A percentile compares a stretch with the other conserved stretches of the same genome.
These are phyloP conservation scores for Letharia lupina DNA, from an alignment of 495 filamentous ascomycete genomes.

Conservation along the genomic window DNA sequence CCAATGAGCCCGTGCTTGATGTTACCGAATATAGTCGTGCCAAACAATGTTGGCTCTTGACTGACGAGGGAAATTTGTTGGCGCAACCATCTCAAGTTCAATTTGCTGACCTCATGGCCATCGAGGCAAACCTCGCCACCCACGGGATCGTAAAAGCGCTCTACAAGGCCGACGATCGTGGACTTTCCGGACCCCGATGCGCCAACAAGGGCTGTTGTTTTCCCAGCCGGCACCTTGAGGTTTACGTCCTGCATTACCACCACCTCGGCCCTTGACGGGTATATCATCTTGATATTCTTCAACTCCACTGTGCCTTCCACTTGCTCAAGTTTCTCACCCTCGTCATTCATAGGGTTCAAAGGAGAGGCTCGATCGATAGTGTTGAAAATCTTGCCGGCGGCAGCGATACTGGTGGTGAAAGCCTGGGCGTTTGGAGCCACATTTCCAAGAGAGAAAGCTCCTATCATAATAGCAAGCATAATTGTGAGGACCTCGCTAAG, in stretches of 20 bases:
- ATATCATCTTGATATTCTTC: conserved; percentile 80
- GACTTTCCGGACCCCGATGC: conserved; percentile 86
- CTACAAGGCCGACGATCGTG: conserved; percentile 84
- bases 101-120: conserved; percentile 65
- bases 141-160: conserved; percentile 87
- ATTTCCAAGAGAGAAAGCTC: conserved; percentile 83
- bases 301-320: conserved; percentile 75
- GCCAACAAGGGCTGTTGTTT: conserved; percentile 79
- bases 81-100: conserved; percentile 87
- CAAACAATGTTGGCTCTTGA: conserved; percentile 78
- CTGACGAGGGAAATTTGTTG: conserved; percentile 86
- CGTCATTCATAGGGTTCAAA: conserved; percentile 65
- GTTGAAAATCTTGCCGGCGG: conserved; percentile 80
- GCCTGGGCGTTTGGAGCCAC: conserved; percentile 79
- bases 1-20: conserved; percentile 84
- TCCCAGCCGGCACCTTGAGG: conserved; percentile 71
- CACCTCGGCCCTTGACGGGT: conserved; percentile 86
- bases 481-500: conserved; percentile 60
- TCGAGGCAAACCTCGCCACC: conserved; percentile 73
- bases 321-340: conserved; percentile 59
- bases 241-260: conserved; percentile 76
- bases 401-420: conserved; percentile 71
- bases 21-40: conserved; percentile 77
- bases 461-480: conserved; percentile 81
- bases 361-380: conserved; percentile 90